Base-by-base conservation (phyloP, 2,329 filamentous ascomycete species). In the Alternaria longipes region DNA sequence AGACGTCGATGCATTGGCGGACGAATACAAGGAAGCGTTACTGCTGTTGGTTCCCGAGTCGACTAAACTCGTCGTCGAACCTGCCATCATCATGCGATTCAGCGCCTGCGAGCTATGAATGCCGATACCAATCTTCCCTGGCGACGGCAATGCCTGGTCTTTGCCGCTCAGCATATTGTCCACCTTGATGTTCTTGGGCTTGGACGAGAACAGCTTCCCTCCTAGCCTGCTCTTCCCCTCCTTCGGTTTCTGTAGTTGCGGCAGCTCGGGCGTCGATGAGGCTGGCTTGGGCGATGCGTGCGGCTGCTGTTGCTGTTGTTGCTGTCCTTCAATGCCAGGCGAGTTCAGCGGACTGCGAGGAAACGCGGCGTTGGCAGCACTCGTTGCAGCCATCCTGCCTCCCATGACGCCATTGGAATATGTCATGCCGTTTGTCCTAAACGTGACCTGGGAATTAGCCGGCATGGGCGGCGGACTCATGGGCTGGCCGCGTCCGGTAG, bases 1-100 rank as follows among this genome's bases (percentile, higher is more conserved):
- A 3, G 90, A 90, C 0, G 90, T 88, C 0, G 91, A 93, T 0
- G 89, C 90, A 76, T 94, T 94, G n/a, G 85, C 87, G 34, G 90
- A 84, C 54, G 83, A 91, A 76, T 94, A 94, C 34, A 94, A 82
- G 0, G 90, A 90, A 58, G 86, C 84, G 18, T 80, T 80, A 54
- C 81, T 82, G 9, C 87, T 85, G 12, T 86, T 85, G 6, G 81
- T 78, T 14, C 79, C 77, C 5, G 84, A 81, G 62, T 93, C 91
- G 8, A 84, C 82, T 47, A 94, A 80, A 74, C 89, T 93, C 32
- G 86, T 90, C 3, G 90, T 91, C 4, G 84, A 91, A 86, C 79
- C 88, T 85, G 82, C 93, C 88, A 73, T 81, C 84, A 83, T 81
- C 71, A 79, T 74, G 54, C 88, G 84, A 70, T 91, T 89, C 28